Evolutionary conservation across 306 rosid species (phyloP), one percentile per base, ranked within the genome.

Genomic region (Trifolium pratense): DNA sequence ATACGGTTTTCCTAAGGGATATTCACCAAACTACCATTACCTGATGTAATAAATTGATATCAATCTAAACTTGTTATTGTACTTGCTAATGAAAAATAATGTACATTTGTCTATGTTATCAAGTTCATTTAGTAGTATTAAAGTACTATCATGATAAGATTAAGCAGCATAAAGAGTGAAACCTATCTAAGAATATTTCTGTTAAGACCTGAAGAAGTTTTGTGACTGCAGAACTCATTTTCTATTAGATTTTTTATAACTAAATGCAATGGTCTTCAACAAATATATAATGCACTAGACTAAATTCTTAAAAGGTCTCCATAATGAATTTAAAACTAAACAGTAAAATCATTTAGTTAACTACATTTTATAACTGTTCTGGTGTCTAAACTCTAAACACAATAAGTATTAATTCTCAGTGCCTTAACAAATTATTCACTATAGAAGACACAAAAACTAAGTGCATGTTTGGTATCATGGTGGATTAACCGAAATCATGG

Each of bases 61-160:
- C 23, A 46, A 63, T 61, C 68, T 37, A 46, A 60, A 18, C 2
- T n/a, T 46, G 37, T 13, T 71, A 40, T 40, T 20, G 48, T 29
- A 55, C 69, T 23, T 43, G 64, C 34, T 20, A 55, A 43, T 56
- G 45, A 58, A 79, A 37, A 63, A 63, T 5, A 64, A 52, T 7
- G 40, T 9, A 70, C 9, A 39, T 10, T 52, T 13, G 5, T 40
- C 17, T 5, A 40, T 25, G 53, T 13, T 37, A 21, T 43, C 78
- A 53, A 63, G 23, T 12, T 42, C 74, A 63, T 53, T 32, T 32
- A 7, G 17, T 23, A 25, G 12, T 23, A 61, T 32, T 42, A 43
- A 9, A 23, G 16, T 23, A 60, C 40, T 29, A 18, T 20, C 73
- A 52, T 40, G 45, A 9, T 25, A 42, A 67, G 70, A 57, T 34